Evolutionary conservation across 2,329 filamentous ascomycete genomes (phyloP).

Genomic region (Polytolypa hystricis): DNA sequence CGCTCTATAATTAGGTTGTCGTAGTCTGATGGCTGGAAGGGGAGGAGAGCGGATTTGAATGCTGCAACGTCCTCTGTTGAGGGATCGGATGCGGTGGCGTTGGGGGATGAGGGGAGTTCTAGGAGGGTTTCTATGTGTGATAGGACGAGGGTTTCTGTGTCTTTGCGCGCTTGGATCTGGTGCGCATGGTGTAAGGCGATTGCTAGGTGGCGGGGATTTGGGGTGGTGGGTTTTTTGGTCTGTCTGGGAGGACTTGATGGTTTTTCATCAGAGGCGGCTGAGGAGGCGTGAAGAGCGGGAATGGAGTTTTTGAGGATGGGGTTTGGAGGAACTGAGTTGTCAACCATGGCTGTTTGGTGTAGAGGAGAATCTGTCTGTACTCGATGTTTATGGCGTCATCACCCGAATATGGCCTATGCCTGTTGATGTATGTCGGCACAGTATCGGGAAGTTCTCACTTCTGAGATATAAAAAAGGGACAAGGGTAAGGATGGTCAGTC

Average conservation of each 20-base stretch:
- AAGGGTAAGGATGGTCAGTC: too few relatives aligned
- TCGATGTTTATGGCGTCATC: too few relatives aligned
- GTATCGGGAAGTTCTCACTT: too few relatives aligned
- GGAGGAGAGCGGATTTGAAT: constrained; percentile 56
- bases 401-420: too few relatives aligned
- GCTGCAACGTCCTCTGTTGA: constrained; percentile 48
- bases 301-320: constrained; percentile 53
- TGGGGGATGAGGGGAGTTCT: constrained; percentile 45
- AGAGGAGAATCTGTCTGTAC: too few relatives aligned
- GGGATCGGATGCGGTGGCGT: constrained; percentile 42
- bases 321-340: constrained; percentile 31
- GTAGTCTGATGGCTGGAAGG: constrained; percentile 81
- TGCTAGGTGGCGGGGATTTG: constrained; percentile 40
- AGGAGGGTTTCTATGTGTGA: constrained; percentile 61
- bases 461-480: too few relatives aligned
- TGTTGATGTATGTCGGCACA: too few relatives aligned
- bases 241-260: constrained; percentile 33
- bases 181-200: constrained; percentile 73
- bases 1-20: constrained; percentile 81
- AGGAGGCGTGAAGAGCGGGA: constrained; percentile 28
- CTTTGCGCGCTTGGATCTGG: constrained; percentile 71
- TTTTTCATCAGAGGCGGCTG: constrained; percentile 24
- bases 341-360: too few relatives aligned
- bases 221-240: constrained; percentile 25
- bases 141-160: constrained; percentile 63